Percentiles rank a stretch among this genome's conserved stretches.
phyloP scores from a whole-genome alignment of 1,284 basidiomycete species.

The Ceratobasidium sp. region DNA sequence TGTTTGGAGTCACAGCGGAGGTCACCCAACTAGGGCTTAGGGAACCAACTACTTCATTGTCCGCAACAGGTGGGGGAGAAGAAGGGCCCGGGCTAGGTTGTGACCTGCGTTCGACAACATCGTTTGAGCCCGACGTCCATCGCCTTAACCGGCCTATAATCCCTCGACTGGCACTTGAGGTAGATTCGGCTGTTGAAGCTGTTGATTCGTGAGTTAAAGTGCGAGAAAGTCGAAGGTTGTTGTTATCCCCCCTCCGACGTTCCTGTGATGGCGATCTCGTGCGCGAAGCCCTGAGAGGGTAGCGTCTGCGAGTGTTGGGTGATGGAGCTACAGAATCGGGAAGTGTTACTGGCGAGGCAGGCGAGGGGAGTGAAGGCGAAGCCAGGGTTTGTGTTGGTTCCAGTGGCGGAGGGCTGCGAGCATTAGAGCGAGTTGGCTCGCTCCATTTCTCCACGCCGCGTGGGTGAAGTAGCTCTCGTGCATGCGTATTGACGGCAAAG shows the following conservation, averaged over 20 bases:
- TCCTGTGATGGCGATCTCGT: conserved; percentile 31
- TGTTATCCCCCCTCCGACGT: conserved; percentile 22
- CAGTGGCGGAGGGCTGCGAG: conserved; percentile 40
- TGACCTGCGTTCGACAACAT: not conserved
- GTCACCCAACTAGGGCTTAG: conserved; percentile 23
- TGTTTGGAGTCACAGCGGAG: conserved; percentile 14
- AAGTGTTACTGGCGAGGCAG: not conserved
- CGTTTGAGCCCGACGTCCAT: conserved; percentile 20
- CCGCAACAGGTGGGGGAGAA: not conserved
- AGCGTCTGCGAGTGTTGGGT: not conserved
- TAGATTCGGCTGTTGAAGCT: not conserved
- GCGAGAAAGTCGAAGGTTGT: conserved; percentile 20
- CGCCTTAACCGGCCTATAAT: conserved; percentile 20
- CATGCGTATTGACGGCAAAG: conserved; percentile 73
- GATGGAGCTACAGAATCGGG: conserved; percentile 5
- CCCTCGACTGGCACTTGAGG: conserved; percentile 16
- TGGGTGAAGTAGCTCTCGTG: conserved; percentile 73
- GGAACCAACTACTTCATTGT: not conserved
- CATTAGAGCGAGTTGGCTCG: conserved; percentile 46
- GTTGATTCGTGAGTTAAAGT: conserved; percentile 40
- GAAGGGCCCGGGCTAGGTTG: conserved; percentile 7
- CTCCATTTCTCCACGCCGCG: conserved; percentile 61
- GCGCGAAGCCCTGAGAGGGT: not conserved
- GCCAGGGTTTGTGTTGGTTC: not conserved
- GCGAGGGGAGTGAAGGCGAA: not conserved